phyloP scores from a whole-genome alignment of 768 basidiomycete genomes.

The Fistulinella prunicolor region DNA sequence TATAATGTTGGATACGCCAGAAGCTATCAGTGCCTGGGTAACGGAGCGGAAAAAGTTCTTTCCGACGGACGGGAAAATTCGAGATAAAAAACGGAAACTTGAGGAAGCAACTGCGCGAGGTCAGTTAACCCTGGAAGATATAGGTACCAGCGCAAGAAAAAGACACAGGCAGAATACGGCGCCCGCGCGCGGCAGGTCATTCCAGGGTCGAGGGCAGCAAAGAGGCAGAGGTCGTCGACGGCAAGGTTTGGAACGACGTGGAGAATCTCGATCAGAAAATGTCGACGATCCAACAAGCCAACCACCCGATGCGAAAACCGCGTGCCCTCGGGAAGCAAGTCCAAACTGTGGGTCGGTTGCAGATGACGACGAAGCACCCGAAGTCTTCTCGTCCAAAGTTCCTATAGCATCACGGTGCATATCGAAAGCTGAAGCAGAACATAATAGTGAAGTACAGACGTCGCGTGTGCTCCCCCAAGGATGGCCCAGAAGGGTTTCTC shows the following conservation, averaged over 20 bases:
- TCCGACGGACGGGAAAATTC: conserved; percentile 66
- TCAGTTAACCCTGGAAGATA: conserved; percentile 55
- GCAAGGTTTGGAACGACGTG: conserved; percentile 3
- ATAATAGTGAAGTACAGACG: conserved; percentile 6
- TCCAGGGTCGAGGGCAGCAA: conserved; percentile 10
- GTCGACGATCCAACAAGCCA: background rate
- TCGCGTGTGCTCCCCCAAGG: conserved; percentile 4
- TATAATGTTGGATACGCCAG: conserved; percentile 74
- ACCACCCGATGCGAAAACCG: background rate
- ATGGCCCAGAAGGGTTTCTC: conserved; percentile 26
- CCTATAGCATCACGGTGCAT: conserved; percentile 7
- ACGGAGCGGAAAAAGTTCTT: conserved; percentile 84
- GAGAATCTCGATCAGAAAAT: background rate
- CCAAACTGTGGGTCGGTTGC: conserved; percentile 25
- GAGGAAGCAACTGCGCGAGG: conserved; percentile 81
- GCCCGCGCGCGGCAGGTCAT: background rate
- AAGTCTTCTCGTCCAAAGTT: conserved; percentile 55
- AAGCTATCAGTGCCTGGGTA: conserved; percentile 81
- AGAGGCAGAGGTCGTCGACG: conserved; percentile 34
- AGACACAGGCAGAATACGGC: conserved; percentile 34
- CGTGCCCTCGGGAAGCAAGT: conserved; percentile 3
- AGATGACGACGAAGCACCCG: conserved; percentile 49
- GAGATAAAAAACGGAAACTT: conserved; percentile 78
- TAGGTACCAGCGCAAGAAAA: conserved; percentile 41
- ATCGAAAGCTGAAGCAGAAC: conserved; percentile 8